A percentile compares a stretch with the other conserved stretches of the same genome.
Conservation (phyloP, 768 basidiomycete genomes). For the Trametes meyenii region DNA sequence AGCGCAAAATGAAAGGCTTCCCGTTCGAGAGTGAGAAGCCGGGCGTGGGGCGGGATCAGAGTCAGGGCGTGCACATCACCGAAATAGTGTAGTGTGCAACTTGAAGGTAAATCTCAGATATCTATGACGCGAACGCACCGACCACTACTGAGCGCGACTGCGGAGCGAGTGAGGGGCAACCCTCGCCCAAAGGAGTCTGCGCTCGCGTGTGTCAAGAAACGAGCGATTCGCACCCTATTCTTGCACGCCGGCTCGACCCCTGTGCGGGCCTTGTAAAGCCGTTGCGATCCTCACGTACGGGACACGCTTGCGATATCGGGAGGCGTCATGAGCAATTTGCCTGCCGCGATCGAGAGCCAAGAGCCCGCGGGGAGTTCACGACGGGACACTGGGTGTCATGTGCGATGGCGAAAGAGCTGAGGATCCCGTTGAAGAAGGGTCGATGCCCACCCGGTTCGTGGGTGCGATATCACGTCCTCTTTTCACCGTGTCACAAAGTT, state of each 20-base stretch:
- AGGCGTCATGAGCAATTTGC: not conserved
- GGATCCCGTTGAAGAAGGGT: not conserved
- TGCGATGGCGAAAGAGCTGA: not conserved
- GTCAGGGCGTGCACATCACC: not conserved
- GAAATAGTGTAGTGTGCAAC: not conserved
- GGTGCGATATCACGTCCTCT: not conserved
- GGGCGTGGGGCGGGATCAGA: not conserved
- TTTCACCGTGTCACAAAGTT: not conserved
- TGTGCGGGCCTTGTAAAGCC: not conserved
- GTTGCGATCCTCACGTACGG: not conserved
- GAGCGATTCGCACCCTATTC: constrained; percentile 7
- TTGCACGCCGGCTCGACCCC: not conserved
- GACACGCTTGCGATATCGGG: not conserved
- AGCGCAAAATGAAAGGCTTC: constrained; percentile 16
- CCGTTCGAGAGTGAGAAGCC: constrained; percentile 4
- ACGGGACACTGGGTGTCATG: constrained; percentile 1
- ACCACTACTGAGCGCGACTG: not conserved
- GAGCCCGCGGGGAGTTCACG: not conserved
- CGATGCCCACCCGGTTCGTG: not conserved
- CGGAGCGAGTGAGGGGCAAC: not conserved
- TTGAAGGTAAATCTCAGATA: constrained; percentile 1
- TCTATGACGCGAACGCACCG: not conserved
- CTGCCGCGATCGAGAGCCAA: not conserved
- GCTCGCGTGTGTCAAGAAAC: not conserved
- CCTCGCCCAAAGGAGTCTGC: not conserved